Evolutionary conservation across 305 asterid genomes (phyloP).

Genomic region (Solanum hybrid): DNA sequence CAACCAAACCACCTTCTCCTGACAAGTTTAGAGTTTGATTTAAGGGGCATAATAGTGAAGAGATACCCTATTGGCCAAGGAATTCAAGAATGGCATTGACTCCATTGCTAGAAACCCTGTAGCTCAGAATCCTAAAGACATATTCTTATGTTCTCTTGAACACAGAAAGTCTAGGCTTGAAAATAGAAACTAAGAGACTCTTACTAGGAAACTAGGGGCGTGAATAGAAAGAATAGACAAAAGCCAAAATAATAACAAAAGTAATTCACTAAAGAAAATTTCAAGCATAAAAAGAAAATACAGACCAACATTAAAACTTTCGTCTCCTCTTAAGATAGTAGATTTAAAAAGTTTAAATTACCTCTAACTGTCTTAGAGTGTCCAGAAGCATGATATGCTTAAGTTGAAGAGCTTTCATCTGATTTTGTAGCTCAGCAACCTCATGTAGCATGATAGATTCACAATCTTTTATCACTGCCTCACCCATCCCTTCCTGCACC

Average conservation of each 20-base stretch:
- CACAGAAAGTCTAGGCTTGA: neutral
- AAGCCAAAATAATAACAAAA: neutral
- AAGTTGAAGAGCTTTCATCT: constrained; percentile 69
- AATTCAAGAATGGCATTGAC: neutral
- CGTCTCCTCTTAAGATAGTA: neutral
- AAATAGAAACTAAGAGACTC: neutral
- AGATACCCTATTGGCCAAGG: neutral
- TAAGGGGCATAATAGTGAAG: neutral
- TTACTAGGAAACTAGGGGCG: neutral
- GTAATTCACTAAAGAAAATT: neutral
- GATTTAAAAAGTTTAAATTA: constrained; percentile 18
- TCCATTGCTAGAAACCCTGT: neutral
- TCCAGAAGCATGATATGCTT: constrained; percentile 86
- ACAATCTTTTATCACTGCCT: constrained; percentile 64
- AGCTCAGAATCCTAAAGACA: neutral
- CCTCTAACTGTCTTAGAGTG: constrained; percentile 91
- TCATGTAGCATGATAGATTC: constrained; percentile 74
- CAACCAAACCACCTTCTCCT: neutral
- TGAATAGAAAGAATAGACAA: neutral
- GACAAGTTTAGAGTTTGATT: neutral
- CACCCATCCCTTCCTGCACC: constrained; percentile 65
- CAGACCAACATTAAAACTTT: neutral
- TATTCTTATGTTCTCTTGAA: neutral
- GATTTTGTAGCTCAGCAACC: constrained; percentile 72
- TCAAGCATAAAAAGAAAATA: neutral